Conservation (phyloP, 2,329 filamentous ascomycete genomes). For the Emydomyces testavorans region DNA sequence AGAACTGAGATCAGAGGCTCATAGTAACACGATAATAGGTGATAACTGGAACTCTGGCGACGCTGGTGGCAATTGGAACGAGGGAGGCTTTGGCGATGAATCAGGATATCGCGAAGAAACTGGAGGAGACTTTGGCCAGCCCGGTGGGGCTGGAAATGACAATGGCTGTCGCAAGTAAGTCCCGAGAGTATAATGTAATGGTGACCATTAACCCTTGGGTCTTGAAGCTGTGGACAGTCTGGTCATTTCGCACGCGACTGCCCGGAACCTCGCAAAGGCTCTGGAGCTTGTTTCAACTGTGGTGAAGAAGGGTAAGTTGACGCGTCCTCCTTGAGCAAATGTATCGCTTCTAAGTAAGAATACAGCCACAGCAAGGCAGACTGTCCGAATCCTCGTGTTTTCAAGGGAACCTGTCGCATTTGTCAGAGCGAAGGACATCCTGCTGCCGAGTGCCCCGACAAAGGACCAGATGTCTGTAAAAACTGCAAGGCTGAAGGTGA, state of each 20-base stretch:
- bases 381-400: slow-evolving; percentile 38
- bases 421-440: slow-evolving; percentile 39
- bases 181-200: neutral
- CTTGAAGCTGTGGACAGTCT: slow-evolving; percentile 24
- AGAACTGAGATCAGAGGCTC: neutral
- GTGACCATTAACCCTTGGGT: neutral
- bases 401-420: slow-evolving; percentile 37
- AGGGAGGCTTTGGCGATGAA: slow-evolving; percentile 9
- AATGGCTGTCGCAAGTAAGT: slow-evolving; percentile 31
- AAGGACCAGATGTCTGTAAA: slow-evolving; percentile 34
- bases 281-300: slow-evolving; percentile 37
- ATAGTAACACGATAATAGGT: neutral
- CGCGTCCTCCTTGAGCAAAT: neutral
- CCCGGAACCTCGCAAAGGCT: slow-evolving; percentile 31
- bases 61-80: slow-evolving; percentile 10
- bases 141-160: slow-evolving; percentile 15
- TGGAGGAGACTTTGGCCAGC: slow-evolving; percentile 6
- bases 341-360: slow-evolving; percentile 7
- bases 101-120: slow-evolving; percentile 9
- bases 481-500: slow-evolving; percentile 39
- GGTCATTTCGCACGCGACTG: slow-evolving; percentile 36
- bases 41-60: slow-evolving; percentile 6
- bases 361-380: slow-evolving; percentile 35
- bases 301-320: slow-evolving; percentile 32
- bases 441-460: slow-evolving; percentile 36